Percentiles rank a stretch among this genome's conserved stretches.
phyloP scores from a whole-genome alignment of 768 basidiomycete genomes.

The Rhodotorula diobovata region DNA sequence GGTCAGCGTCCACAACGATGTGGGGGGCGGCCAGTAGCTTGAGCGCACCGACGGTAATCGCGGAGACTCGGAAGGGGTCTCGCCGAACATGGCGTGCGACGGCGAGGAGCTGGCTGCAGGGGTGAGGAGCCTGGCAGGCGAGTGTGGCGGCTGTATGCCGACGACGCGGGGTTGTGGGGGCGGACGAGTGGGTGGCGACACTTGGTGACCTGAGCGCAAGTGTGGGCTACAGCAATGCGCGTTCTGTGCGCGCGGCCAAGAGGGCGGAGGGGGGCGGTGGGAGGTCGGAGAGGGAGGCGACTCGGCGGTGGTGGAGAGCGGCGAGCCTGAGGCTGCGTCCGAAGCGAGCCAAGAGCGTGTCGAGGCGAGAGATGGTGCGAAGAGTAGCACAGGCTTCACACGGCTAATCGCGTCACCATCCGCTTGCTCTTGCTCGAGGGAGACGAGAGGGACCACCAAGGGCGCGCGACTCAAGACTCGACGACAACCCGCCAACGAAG shows the following conservation, averaged over 20 bases:
- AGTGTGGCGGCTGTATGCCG: slow-evolving; percentile 3
- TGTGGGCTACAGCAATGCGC: too few relatives aligned
- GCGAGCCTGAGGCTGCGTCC: too few relatives aligned
- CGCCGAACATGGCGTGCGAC: slow-evolving; percentile 20
- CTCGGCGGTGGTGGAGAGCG: neutral
- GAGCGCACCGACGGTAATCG: slow-evolving; percentile 13
- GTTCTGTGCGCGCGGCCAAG: too few relatives aligned
- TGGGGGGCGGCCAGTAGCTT: too few relatives aligned
- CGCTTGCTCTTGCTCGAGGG: neutral
- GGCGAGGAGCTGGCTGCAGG: too few relatives aligned
- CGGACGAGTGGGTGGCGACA: neutral
- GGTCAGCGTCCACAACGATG: neutral
- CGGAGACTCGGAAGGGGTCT: slow-evolving; percentile 13
- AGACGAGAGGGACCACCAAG: neutral
- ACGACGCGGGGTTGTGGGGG: neutral
- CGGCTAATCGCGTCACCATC: neutral
- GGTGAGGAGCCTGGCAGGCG: too few relatives aligned
- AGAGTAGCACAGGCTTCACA: neutral
- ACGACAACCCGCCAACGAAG: too few relatives aligned
- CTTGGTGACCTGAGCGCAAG: too few relatives aligned
- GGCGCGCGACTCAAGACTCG: neutral
- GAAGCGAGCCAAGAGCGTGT: too few relatives aligned
- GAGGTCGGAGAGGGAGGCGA: neutral
- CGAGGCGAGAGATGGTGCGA: neutral
- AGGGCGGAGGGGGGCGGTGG: too few relatives aligned